A percentile compares a stretch with the other conserved stretches of the same genome.
phyloP scores from a whole-genome alignment of 2,329 filamentous ascomycete genomes.

The Microcera coccophila region DNA sequence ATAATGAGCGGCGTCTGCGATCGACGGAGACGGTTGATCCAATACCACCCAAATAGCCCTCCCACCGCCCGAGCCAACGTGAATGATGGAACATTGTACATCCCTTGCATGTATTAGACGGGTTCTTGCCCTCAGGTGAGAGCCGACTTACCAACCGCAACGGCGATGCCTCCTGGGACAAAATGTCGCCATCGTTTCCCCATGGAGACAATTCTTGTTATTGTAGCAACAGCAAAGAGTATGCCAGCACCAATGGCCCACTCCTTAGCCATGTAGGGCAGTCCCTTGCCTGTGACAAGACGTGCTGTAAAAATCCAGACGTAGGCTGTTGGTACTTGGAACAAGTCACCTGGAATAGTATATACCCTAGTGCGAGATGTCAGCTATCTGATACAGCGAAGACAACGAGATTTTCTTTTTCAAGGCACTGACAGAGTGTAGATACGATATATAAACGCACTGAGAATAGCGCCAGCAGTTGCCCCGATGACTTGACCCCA shows the following conservation, averaged over 20 bases:
- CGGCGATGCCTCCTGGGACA: constrained; percentile 89
- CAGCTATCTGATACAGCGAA: not conserved
- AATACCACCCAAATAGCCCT: constrained; percentile 72
- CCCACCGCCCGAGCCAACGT: constrained; percentile 84
- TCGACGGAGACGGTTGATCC: constrained; percentile 54
- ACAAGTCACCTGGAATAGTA: constrained; percentile 78
- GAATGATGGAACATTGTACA: constrained; percentile 97
- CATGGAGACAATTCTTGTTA: constrained; percentile 58
- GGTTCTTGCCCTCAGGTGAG: not conserved
- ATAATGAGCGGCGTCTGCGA: constrained; percentile 77
- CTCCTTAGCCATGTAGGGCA: constrained; percentile 78
- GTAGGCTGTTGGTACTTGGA: constrained; percentile 90
- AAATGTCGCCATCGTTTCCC: constrained; percentile 65
- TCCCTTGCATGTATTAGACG: constrained; percentile 52
- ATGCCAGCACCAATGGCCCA: constrained; percentile 72
- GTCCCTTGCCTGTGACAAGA: constrained; percentile 82
- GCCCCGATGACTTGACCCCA: constrained; percentile 93
- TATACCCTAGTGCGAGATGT: constrained; percentile 61
- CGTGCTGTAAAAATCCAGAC: constrained; percentile 97
- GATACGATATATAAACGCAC: constrained; percentile 80
- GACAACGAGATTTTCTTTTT: not conserved
- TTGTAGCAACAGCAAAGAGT: constrained; percentile 69
- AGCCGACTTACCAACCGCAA: constrained; percentile 70
- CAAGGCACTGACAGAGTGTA: constrained; percentile 59
- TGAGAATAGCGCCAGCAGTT: constrained; percentile 78